Evolutionary conservation across 2,329 filamentous ascomycete species (phyloP).

Genomic region (Dactylellina sp.): DNA sequence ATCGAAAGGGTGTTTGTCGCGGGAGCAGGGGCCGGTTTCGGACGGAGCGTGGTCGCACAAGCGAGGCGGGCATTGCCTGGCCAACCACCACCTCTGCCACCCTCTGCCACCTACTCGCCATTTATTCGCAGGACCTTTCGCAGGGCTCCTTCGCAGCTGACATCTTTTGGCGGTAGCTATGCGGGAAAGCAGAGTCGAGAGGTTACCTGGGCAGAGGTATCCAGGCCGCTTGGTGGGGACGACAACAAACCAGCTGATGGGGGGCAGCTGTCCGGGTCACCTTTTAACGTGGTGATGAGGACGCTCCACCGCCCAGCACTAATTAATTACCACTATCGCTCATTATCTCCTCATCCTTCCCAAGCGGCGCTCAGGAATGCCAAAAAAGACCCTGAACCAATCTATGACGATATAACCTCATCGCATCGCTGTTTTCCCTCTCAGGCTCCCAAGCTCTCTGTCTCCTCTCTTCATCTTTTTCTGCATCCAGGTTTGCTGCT

Average conservation of each 20-base stretch:
- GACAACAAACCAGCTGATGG: conserved; percentile 46
- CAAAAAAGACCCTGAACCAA: neutral
- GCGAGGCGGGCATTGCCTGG: conserved; percentile 45
- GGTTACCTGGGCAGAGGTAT: conserved; percentile 8
- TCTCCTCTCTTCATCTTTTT: neutral
- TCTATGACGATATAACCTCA: conserved; percentile 13
- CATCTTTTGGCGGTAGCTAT: conserved; percentile 20
- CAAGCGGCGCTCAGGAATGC: neutral
- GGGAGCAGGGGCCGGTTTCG: conserved; percentile 11
- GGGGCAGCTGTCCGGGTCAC: conserved; percentile 51
- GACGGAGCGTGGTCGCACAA: conserved; percentile 15
- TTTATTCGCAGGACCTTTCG: conserved; percentile 12
- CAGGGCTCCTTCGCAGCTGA: conserved; percentile 28
- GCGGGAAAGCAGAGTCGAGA: neutral
- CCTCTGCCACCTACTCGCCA: neutral
- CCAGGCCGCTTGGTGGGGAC: conserved; percentile 15
- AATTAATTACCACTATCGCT: neutral
- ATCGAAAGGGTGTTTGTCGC: conserved; percentile 7
- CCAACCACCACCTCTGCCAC: conserved; percentile 23
- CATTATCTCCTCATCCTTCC: neutral
- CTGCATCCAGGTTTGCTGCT: neutral
- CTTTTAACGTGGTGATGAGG: conserved; percentile 1
- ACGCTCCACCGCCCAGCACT: neutral
- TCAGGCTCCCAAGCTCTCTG: too few relatives aligned
- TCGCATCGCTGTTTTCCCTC: conserved; percentile 12